phyloP scores from a whole-genome alignment of 2,329 filamentous ascomycete species.

The Aureobasidium sp. region DNA sequence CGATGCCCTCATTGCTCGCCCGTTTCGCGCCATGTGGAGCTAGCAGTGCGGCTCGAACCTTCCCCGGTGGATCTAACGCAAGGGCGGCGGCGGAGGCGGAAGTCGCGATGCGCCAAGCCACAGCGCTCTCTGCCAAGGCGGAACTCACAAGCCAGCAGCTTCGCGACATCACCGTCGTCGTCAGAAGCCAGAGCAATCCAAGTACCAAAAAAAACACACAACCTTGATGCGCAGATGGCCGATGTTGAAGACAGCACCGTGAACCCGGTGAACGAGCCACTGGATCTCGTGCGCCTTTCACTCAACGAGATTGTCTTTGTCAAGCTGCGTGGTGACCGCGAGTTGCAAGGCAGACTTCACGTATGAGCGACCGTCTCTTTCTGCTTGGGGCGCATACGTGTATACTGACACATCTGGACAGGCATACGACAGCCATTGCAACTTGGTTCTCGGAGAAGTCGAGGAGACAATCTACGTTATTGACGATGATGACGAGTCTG shows the following conservation, averaged over 20 bases:
- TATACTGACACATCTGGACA: constrained; percentile 30
- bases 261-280: constrained; percentile 66
- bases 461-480: constrained; percentile 95
- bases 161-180: constrained; percentile 2
- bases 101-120: background rate
- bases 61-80: constrained; percentile 1
- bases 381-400: background rate
- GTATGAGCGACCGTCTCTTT: constrained; percentile 39
- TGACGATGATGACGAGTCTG: constrained; percentile 72
- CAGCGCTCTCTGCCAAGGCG: background rate
- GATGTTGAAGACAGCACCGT: constrained; percentile 63
- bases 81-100: background rate
- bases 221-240: constrained; percentile 52
- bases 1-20: background rate
- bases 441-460: constrained; percentile 88
- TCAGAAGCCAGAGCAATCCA: background rate
- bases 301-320: constrained; percentile 96
- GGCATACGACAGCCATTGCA: constrained; percentile 99
- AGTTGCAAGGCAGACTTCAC: constrained; percentile 90
- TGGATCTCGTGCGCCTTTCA: constrained; percentile 89
- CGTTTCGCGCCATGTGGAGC: constrained; percentile 11
- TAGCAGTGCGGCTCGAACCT: constrained; percentile 8
- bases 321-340: constrained; percentile 89
- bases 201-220: background rate
- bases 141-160: background rate